Conservation (phyloP, 1,139 yeast genomes). For the Debaryomyces coudertii region DNA sequence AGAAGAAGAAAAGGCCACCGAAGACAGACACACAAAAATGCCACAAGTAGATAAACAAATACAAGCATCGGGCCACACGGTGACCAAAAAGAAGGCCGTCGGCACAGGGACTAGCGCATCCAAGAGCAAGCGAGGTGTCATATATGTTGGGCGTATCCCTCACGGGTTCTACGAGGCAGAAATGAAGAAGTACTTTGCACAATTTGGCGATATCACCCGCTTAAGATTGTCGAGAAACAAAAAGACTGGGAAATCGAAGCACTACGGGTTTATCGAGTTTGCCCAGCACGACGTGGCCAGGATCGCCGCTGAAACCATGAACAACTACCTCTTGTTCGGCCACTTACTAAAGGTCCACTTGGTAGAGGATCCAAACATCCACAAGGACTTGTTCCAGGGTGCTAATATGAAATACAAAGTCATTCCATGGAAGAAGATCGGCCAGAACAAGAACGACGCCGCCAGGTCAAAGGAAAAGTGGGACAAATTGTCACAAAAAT, state of each 20-base stretch:
- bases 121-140: conserved; percentile 55
- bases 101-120: conserved; percentile 22
- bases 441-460: conserved; percentile 57
- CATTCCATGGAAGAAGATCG: conserved; percentile 65
- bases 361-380: conserved; percentile 48
- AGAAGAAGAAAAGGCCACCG: conserved; percentile 16
- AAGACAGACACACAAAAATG: background rate
- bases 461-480: conserved; percentile 63
- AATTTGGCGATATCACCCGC: conserved; percentile 83
- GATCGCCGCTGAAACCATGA: conserved; percentile 93
- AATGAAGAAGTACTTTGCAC: conserved; percentile 77
- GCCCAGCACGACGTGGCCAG: conserved; percentile 73
- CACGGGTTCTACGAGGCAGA: conserved; percentile 89
- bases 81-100: conserved; percentile 11
- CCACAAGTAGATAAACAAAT: conserved; percentile 1
- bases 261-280: conserved; percentile 90
- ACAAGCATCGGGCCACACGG: conserved; percentile 6
- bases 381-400: conserved; percentile 52
- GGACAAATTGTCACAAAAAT: conserved; percentile 49
- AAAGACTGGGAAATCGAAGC: conserved; percentile 89
- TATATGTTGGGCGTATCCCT: conserved; percentile 91
- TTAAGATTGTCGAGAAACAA: conserved; percentile 85
- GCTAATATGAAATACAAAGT: conserved; percentile 62
- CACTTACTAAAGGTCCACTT: conserved; percentile 74
- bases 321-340: conserved; percentile 86